Conservation (phyloP, 1,284 basidiomycete genomes). For the Sanghuangporus weigelae region DNA sequence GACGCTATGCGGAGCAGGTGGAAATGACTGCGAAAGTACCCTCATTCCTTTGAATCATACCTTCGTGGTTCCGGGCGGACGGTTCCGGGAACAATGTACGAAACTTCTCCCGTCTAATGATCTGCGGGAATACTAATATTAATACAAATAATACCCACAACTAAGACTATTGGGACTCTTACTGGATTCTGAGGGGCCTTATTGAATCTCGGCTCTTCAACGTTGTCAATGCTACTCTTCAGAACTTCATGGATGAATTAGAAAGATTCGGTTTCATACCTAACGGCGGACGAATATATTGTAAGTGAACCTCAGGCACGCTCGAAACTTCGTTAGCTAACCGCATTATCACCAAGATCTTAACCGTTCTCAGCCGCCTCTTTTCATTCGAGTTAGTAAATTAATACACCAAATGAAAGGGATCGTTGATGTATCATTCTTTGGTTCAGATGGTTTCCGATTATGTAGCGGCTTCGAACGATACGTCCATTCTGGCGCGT, state of each 20-base stretch:
- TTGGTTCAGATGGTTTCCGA: slow-evolving; percentile 55
- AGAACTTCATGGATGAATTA: slow-evolving; percentile 93
- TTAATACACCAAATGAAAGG: neutral
- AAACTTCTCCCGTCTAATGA: slow-evolving; percentile 16
- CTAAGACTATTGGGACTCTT: slow-evolving; percentile 78
- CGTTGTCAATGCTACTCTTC: slow-evolving; percentile 71
- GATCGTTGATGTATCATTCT: slow-evolving; percentile 1
- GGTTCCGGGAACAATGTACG: slow-evolving; percentile 68
- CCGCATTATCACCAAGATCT: slow-evolving; percentile 47
- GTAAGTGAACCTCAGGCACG: slow-evolving; percentile 33
- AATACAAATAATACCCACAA: neutral
- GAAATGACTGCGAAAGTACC: slow-evolving; percentile 68
- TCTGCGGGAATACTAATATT: neutral
- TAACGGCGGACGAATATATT: slow-evolving; percentile 85
- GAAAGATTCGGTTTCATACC: slow-evolving; percentile 82
- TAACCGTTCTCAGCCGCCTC: slow-evolving; percentile 85
- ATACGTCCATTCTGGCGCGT: slow-evolving; percentile 56
- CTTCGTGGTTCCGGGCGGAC: slow-evolving; percentile 82
- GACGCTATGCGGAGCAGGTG: slow-evolving; percentile 50
- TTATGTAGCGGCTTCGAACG: slow-evolving; percentile 56
- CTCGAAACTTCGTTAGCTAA: neutral
- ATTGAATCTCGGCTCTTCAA: slow-evolving; percentile 72
- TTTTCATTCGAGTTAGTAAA: slow-evolving; percentile 67
- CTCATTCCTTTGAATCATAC: slow-evolving; percentile 88
- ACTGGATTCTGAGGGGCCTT: slow-evolving; percentile 84